Evolutionary conservation across 1,284 basidiomycete species (phyloP).

Genomic region (Tremellales sp.): DNA sequence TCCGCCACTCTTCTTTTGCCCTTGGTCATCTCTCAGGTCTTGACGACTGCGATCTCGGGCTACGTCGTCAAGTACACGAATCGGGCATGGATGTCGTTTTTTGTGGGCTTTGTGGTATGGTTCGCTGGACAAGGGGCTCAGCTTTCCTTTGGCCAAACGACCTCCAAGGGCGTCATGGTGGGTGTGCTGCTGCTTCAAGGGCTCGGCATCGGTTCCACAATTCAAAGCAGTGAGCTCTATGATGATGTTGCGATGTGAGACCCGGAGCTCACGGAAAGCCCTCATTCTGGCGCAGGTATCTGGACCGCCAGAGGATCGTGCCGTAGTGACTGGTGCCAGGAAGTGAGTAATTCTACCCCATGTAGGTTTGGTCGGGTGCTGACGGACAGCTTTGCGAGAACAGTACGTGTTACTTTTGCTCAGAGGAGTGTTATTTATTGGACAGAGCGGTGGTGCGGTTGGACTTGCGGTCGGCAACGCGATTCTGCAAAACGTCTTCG

Average conservation of each 20-base stretch:
- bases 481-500: constrained; percentile 21
- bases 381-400: constrained; percentile 16
- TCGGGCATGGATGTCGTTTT: constrained; percentile 15
- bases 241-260: not conserved
- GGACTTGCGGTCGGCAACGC: constrained; percentile 24
- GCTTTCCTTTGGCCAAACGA: constrained; percentile 15
- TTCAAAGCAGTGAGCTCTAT: constrained; percentile 23
- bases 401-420: constrained; percentile 4
- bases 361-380: not conserved
- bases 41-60: constrained; percentile 25
- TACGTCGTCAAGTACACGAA: constrained; percentile 27
- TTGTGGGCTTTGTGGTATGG: constrained; percentile 26
- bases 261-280: constrained; percentile 14
- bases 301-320: constrained; percentile 22
- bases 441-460: constrained; percentile 21
- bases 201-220: constrained; percentile 30
- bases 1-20: constrained; percentile 31
- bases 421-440: not conserved
- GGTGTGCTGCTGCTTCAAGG: constrained; percentile 27
- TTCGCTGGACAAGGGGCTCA: constrained; percentile 24
- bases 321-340: constrained; percentile 26
- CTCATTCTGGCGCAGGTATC: constrained; percentile 33
- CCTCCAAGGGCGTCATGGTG: constrained; percentile 16
- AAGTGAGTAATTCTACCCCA: constrained; percentile 26
- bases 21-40: constrained; percentile 27